These are phyloP conservation scores for Ustilago tritici DNA, from an alignment of 1,284 basidiomycete genomes.

Conservation along the genomic window DNA sequence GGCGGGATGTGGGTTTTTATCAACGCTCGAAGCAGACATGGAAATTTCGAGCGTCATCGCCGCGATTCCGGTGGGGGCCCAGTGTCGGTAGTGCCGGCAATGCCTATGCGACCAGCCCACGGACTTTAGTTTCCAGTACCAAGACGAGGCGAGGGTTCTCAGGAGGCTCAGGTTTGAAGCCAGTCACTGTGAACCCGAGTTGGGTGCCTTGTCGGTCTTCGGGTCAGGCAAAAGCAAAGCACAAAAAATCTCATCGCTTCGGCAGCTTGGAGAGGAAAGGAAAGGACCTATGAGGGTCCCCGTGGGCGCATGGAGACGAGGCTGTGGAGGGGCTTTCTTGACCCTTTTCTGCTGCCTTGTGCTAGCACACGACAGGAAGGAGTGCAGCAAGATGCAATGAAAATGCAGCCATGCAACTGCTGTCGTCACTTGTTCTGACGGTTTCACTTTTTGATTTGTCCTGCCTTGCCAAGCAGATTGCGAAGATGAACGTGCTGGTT, in stretches of 20 bases:
- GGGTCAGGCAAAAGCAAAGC: background rate
- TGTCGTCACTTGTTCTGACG: conserved; percentile 2
- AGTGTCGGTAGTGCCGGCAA: background rate
- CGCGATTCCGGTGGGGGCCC: background rate
- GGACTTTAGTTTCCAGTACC: no score
- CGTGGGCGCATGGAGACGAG: conserved; percentile 7
- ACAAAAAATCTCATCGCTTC: background rate
- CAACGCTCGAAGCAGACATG: background rate
- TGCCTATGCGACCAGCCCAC: background rate
- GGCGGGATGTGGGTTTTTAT: conserved; percentile 4
- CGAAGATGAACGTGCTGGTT: background rate
- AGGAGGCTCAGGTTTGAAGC: no score
- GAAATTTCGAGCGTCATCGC: conserved; percentile 4
- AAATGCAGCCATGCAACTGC: background rate
- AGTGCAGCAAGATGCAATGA: background rate
- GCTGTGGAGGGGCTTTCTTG: background rate
- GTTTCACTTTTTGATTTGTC: background rate
- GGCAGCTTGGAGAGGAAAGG: no score
- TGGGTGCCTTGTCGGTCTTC: background rate
- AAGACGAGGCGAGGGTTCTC: no score
- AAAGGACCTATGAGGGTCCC: background rate
- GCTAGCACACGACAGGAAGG: background rate
- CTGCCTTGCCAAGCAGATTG: conserved; percentile 3
- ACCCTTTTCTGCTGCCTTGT: background rate
- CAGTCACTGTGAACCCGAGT: background rate